Evolutionary conservation across 2,329 filamentous ascomycete genomes (phyloP), one percentile per base, ranked within the genome.

Genomic region (Bipolaris sorokiniana): DNA sequence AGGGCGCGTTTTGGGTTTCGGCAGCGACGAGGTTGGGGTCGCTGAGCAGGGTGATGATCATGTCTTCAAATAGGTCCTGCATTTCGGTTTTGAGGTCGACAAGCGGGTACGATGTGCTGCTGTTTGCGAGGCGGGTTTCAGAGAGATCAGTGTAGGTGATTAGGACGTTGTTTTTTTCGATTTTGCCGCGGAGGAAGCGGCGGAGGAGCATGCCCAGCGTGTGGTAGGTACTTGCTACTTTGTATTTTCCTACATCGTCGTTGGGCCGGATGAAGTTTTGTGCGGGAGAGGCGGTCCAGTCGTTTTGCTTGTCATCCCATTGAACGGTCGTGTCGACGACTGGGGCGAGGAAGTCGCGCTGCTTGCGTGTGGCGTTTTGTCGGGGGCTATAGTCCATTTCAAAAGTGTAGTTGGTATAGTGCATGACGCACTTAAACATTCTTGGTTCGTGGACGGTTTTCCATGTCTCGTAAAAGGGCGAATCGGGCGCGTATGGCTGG

Each of bases 361-460:
- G 51, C 31, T 50, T 64, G 9, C 68, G 54, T 0, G 34, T 66
- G 23, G 69, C 58, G 5, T 48, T 59, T 38, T 76, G 75, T 5
- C 53, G 61, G 7, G 72, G 69, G 1, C 51, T 65, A 53, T 71
- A 76, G 18, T 56, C 63, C 59, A 77, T 67, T 5, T 68, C 54
- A 48, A 76, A 71, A 0, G 69, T 76, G 57, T 76, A 77, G 40
- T 74, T 72, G 13, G 74, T 76, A 45, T 76, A 66, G 36, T 76
- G 58, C 53, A 71, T 67, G 10, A 70, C 64, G 58, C 75, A 77
- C 56, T 68, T 72, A 59, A 76, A 71, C 38, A 76, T 72, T 45
- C 72, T 72, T 0, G 75, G 68, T 47, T 70, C 64, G 34, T 75
- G 72, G 0, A 74, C 66, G 26, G 61, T 62, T 10, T 57, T 58